phyloP scores from a whole-genome alignment of 2,329 filamentous ascomycete genomes.

The Cordyceps javanica region DNA sequence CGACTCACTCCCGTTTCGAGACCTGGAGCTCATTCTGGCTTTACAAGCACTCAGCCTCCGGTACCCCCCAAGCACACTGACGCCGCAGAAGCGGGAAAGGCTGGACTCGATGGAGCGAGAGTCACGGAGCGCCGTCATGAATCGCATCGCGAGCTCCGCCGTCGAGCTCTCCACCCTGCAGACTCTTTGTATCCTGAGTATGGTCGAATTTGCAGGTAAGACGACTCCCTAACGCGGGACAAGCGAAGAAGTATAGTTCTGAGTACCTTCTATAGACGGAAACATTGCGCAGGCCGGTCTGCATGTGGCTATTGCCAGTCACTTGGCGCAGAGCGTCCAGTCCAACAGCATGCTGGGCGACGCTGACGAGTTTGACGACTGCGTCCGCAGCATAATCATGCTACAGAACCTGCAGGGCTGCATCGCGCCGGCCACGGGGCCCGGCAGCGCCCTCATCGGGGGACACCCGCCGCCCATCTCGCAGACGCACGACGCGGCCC shows the following conservation, averaged over 20 bases:
- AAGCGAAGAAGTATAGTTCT: neutral
- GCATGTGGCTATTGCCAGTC: constrained; percentile 19
- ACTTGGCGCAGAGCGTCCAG: constrained; percentile 19
- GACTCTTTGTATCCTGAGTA: constrained; percentile 30
- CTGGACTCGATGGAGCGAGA: constrained; percentile 13
- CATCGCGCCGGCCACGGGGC: constrained; percentile 10
- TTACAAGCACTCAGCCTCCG: constrained; percentile 35
- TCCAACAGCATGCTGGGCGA: constrained; percentile 16
- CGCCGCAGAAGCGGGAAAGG: constrained; percentile 12
- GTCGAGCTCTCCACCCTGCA: constrained; percentile 34
- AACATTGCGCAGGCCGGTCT: constrained; percentile 20
- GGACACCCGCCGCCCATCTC: constrained; percentile 10
- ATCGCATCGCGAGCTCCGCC: constrained; percentile 27
- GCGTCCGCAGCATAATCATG: constrained; percentile 37
- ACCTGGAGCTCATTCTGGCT: constrained; percentile 28
- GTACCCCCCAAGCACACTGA: constrained; percentile 26
- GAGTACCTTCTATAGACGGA: constrained; percentile 16
- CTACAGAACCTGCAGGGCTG: constrained; percentile 36
- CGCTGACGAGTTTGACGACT: constrained; percentile 21
- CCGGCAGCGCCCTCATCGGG: constrained; percentile 7
- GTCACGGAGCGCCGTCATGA: constrained; percentile 24
- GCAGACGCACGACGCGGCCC: constrained; percentile 11
- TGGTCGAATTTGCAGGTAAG: constrained; percentile 31
- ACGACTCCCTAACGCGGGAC: too few species aligned
- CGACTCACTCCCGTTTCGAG: constrained; percentile 29